A percentile compares a stretch with the other conserved stretches of the same genome.
phyloP scores from a whole-genome alignment of 768 basidiomycete species.

The Mycena kentingensis region DNA sequence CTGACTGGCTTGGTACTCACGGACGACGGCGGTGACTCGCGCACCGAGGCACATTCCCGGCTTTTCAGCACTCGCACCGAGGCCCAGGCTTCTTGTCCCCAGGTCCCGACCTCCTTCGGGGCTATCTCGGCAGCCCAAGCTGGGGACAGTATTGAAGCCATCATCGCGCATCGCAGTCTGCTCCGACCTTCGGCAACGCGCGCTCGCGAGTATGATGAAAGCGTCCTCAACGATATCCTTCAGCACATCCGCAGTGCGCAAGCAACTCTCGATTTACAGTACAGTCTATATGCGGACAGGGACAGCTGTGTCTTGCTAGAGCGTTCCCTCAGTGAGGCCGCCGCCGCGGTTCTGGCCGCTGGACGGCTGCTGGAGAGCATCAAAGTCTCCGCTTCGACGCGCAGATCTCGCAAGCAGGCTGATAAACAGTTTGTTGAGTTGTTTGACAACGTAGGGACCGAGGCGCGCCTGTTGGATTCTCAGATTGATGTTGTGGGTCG shows the following conservation, averaged over 20 bases:
- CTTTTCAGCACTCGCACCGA: conserved; percentile 5
- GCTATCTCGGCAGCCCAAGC: background rate
- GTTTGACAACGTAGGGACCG: background rate
- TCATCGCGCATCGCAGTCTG: background rate
- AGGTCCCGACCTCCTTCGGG: background rate
- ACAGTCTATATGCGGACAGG: background rate
- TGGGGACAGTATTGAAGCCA: background rate
- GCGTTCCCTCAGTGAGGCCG: background rate
- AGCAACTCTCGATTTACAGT: background rate
- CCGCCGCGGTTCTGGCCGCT: background rate
- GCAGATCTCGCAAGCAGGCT: background rate
- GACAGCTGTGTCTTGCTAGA: background rate
- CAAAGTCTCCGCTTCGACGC: background rate
- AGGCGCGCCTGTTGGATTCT: background rate
- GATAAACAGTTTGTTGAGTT: background rate
- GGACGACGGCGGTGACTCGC: conserved; percentile 3
- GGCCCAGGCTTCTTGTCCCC: background rate
- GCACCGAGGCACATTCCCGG: background rate
- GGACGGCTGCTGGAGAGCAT: background rate
- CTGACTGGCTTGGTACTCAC: background rate
- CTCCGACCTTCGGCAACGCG: background rate
- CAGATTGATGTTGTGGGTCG: background rate
- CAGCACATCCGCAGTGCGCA: conserved; percentile 1
- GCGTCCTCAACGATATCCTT: background rate
- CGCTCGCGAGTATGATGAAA: background rate